phyloP scores from a whole-genome alignment of 805 yeast species.

The Candida bentonensis region DNA sequence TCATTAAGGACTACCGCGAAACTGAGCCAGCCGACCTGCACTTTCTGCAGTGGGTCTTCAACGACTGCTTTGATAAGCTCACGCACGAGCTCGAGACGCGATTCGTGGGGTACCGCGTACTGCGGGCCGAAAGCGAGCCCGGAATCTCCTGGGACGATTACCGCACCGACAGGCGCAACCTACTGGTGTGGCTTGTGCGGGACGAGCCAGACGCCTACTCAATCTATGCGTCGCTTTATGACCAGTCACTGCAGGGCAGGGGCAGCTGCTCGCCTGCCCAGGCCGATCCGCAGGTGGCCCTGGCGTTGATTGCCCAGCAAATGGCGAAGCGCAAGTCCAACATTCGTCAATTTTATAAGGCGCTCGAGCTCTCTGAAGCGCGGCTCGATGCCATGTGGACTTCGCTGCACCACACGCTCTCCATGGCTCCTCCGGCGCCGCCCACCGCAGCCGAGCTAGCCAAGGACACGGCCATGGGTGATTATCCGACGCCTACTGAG shows the following conservation, averaged over 20 bases:
- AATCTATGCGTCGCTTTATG: not conserved
- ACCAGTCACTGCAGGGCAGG: not conserved
- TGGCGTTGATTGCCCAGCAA: not conserved
- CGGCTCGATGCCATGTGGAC: slow-evolving; percentile 1
- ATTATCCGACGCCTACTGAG: not conserved
- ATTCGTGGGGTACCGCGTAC: slow-evolving; percentile 8
- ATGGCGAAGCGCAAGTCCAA: not conserved
- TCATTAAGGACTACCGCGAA: slow-evolving; percentile 3
- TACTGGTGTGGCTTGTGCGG: slow-evolving; percentile 10
- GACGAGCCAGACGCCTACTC: not conserved
- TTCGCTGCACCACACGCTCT: not conserved
- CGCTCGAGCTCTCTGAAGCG: not conserved
- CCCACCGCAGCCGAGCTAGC: not conserved
- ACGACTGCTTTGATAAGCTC: slow-evolving; percentile 7
- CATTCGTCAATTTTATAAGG: not conserved
- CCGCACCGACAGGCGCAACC: slow-evolving; percentile 8
- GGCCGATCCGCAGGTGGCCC: not conserved
- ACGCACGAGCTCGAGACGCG: slow-evolving; percentile 3
- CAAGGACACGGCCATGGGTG: not conserved
- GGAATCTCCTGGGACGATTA: slow-evolving; percentile 14
- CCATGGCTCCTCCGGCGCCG: not conserved
- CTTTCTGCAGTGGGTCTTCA: slow-evolving; percentile 12
- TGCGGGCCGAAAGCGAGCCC: slow-evolving; percentile 11
- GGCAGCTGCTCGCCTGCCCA: not conserved
- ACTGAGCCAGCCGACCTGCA: slow-evolving; percentile 10